Evolutionary conservation across 257 asterid species (phyloP).

Genomic region (Coffea eugenioides): DNA sequence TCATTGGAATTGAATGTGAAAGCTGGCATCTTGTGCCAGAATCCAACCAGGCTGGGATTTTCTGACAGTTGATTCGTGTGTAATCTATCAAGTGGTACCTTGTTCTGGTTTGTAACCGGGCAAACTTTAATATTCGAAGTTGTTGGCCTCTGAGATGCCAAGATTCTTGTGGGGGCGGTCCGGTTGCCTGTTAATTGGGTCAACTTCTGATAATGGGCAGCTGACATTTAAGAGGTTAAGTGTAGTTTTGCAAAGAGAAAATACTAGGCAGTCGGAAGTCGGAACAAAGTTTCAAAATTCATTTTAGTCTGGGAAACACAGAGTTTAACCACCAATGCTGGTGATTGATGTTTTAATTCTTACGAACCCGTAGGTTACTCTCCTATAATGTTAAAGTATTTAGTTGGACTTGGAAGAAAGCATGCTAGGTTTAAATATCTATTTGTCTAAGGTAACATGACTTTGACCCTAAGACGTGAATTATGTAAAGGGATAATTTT

Average conservation of each 20-base stretch:
- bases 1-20: conserved; percentile 4
- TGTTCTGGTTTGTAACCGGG: not conserved
- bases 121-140: not conserved
- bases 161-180: not conserved
- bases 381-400: too few species aligned
- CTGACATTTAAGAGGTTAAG: not conserved
- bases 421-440: not conserved
- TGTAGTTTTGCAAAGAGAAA: not conserved
- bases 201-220: not conserved
- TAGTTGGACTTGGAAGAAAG: not conserved
- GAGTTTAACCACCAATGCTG: not conserved
- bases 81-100: not conserved
- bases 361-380: too few species aligned
- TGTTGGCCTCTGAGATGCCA: not conserved
- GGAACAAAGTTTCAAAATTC: not conserved
- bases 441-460: too few species aligned
- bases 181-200: not conserved
- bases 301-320: too few species aligned
- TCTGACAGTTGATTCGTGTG: not conserved
- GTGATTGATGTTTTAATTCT: too few species aligned
- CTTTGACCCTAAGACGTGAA: too few species aligned
- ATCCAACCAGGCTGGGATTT: conserved; percentile 1
- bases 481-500: too few species aligned
- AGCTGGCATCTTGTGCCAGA: conserved; percentile 5
- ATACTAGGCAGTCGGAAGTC: not conserved